phyloP scores from a whole-genome alignment of 192 early-diverging fungal genomes.

The Irineochytrium annulatum region DNA sequence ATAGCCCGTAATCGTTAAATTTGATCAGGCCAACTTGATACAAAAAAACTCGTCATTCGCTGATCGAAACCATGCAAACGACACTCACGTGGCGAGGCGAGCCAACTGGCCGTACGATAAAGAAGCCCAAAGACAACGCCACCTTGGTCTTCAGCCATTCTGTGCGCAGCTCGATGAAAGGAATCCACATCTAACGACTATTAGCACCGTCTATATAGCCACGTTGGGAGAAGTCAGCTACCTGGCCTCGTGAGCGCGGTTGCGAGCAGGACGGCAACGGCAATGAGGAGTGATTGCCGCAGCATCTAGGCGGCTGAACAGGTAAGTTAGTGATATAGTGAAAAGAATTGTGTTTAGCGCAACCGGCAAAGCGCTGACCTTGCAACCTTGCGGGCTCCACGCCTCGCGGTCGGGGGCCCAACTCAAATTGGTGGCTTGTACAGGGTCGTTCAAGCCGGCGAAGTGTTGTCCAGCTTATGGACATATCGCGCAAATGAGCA shows the following conservation, averaged over 20 bases:
- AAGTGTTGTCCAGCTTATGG: background rate
- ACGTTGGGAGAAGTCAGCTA: too few relatives aligned
- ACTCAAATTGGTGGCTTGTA: background rate
- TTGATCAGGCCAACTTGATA: background rate
- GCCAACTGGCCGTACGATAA: background rate
- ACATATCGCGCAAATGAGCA: conserved; percentile 6
- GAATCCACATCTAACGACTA: background rate
- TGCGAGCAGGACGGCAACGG: background rate
- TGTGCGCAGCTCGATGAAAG: background rate
- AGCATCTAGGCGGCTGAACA: background rate
- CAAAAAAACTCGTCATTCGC: background rate
- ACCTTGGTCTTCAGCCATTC: background rate
- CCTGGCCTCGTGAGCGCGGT: background rate
- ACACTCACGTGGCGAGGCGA: background rate
- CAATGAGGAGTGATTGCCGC: background rate
- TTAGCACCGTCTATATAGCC: too few relatives aligned
- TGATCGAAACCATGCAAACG: background rate
- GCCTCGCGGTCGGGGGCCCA: background rate
- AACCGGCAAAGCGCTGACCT: background rate
- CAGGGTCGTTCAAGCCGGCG: background rate
- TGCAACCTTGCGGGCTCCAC: background rate
- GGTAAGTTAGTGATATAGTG: background rate
- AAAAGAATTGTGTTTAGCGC: background rate
- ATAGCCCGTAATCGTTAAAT: background rate
- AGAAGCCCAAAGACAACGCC: background rate